Percentiles rank a stretch among this genome's conserved stretches.
phyloP scores from a whole-genome alignment of 2,329 filamentous ascomycete species.

The Penicillium sp. region DNA sequence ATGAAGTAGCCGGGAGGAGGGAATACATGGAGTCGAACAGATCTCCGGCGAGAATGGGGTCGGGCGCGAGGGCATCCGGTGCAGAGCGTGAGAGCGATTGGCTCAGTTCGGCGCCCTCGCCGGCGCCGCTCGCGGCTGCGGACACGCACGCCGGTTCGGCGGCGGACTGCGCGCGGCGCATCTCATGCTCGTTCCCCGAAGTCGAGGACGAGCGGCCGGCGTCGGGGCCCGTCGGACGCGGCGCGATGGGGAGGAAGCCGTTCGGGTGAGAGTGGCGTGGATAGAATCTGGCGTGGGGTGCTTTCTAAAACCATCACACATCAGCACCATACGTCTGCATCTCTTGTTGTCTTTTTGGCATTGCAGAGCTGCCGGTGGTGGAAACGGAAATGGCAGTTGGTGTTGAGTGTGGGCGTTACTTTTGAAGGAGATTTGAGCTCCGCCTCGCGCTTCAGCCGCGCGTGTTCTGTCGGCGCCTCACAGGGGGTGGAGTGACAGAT shows the following conservation, averaged over 20 bases:
- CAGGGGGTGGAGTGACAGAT: slow-evolving; percentile 83
- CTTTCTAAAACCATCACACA: slow-evolving; percentile 27
- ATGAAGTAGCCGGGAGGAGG: slow-evolving; percentile 11
- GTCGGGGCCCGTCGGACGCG: slow-evolving; percentile 14
- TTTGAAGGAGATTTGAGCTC: slow-evolving; percentile 34
- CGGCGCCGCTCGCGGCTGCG: not conserved
- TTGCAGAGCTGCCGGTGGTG: slow-evolving; percentile 14
- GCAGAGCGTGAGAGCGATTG: slow-evolving; percentile 11
- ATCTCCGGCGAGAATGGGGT: slow-evolving; percentile 9
- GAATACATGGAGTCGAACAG: slow-evolving; percentile 22
- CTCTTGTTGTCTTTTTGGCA: slow-evolving; percentile 14
- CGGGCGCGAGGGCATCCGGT: slow-evolving; percentile 7
- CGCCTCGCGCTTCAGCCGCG: slow-evolving; percentile 54
- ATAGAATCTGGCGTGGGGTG: slow-evolving; percentile 23
- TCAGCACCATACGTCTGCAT: slow-evolving; percentile 13
- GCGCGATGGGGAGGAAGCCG: slow-evolving; percentile 25
- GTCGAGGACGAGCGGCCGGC: no score
- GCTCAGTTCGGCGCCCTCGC: not conserved
- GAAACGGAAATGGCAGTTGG: slow-evolving; percentile 9
- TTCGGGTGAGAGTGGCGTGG: slow-evolving; percentile 20
- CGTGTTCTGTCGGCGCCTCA: slow-evolving; percentile 84
- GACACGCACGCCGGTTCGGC: no score
- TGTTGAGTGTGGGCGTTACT: slow-evolving; percentile 29
- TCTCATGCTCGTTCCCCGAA: slow-evolving; percentile 14
- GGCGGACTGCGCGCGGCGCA: no score